A percentile compares a stretch with the other conserved stretches of the same genome.
Conservation (phyloP, 768 basidiomycete species). For the Panellus pusillus region DNA sequence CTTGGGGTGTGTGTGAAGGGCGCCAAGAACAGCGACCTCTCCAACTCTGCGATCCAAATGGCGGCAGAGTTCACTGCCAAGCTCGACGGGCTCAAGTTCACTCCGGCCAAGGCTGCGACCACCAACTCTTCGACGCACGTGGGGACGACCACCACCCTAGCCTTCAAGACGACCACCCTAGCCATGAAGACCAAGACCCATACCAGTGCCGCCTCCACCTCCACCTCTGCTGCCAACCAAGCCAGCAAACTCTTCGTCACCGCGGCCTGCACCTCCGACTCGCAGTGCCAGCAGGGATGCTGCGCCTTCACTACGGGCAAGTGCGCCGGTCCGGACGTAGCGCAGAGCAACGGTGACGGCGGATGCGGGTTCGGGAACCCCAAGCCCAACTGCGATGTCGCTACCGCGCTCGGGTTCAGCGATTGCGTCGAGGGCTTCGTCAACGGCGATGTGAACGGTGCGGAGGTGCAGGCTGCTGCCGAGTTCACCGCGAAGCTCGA, state of each 20-base stretch:
- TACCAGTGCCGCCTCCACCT: background rate
- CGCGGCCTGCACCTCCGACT: constrained; percentile 17
- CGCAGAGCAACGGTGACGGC: constrained; percentile 21
- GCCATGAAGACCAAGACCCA: no score
- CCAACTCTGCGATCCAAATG: constrained; percentile 2
- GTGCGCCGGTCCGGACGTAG: constrained; percentile 24
- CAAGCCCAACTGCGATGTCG: constrained; percentile 23
- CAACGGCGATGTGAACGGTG: background rate
- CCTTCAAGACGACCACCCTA: no score
- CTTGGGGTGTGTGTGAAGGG: constrained; percentile 2
- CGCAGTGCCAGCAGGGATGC: constrained; percentile 23
- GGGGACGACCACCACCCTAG: no score
- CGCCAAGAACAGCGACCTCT: background rate
- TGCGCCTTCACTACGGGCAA: constrained; percentile 25
- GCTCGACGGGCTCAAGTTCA: constrained; percentile 8
- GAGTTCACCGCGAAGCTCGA: constrained; percentile 7
- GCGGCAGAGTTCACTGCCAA: constrained; percentile 6
- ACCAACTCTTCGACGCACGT: no score
- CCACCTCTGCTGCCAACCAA: constrained; percentile 1
- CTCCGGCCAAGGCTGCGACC: background rate
- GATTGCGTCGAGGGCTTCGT: constrained; percentile 1
- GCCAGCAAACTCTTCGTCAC: constrained; percentile 22
- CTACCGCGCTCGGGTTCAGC: constrained; percentile 9
- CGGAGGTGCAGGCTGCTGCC: constrained; percentile 2
- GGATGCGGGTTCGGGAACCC: constrained; percentile 24